Evolutionary conservation across 2,329 filamentous ascomycete genomes (phyloP).

Genomic region (Pestalotiopsis sp.): DNA sequence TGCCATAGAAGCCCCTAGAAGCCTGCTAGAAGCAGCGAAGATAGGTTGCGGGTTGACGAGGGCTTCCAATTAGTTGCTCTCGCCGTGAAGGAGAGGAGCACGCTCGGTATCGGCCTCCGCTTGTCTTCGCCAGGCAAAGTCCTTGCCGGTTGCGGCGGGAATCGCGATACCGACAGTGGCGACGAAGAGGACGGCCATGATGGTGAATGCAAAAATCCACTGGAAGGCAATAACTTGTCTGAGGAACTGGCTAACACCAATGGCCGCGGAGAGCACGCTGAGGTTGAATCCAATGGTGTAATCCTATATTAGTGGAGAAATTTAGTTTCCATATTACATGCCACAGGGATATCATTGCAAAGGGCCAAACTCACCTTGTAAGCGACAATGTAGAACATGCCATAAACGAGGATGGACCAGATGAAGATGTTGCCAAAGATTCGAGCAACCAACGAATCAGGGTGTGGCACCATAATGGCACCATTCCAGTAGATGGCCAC

Average conservation of each 20-base stretch:
- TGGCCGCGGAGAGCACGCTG: slow-evolving; percentile 71
- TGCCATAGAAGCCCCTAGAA: background rate
- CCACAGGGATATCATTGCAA: background rate
- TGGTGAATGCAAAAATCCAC: slow-evolving; percentile 90
- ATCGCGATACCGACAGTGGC: slow-evolving; percentile 67
- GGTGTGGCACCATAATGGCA: slow-evolving; percentile 76
- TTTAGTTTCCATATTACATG: slow-evolving; percentile 3
- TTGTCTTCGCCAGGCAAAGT: slow-evolving; percentile 51
- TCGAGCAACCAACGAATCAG: slow-evolving; percentile 67
- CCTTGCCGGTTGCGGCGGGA: slow-evolving; percentile 64
- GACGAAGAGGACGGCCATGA: slow-evolving; percentile 76
- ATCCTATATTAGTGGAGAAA: slow-evolving; percentile 45
- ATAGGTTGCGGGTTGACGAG: background rate
- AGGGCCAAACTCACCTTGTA: slow-evolving; percentile 62
- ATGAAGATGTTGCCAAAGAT: slow-evolving; percentile 87
- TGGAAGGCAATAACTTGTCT: slow-evolving; percentile 77
- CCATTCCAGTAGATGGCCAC: slow-evolving; percentile 89
- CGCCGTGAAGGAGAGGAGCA: slow-evolving; percentile 56
- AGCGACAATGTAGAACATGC: slow-evolving; percentile 72
- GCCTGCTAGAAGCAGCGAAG: background rate
- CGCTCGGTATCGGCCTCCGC: slow-evolving; percentile 56
- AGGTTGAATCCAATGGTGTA: slow-evolving; percentile 81
- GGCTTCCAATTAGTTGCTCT: slow-evolving; percentile 40
- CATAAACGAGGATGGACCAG: slow-evolving; percentile 80
- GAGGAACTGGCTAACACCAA: slow-evolving; percentile 78